phyloP scores from a whole-genome alignment of 306 rosid genomes.

The Canavalia gladiata region DNA sequence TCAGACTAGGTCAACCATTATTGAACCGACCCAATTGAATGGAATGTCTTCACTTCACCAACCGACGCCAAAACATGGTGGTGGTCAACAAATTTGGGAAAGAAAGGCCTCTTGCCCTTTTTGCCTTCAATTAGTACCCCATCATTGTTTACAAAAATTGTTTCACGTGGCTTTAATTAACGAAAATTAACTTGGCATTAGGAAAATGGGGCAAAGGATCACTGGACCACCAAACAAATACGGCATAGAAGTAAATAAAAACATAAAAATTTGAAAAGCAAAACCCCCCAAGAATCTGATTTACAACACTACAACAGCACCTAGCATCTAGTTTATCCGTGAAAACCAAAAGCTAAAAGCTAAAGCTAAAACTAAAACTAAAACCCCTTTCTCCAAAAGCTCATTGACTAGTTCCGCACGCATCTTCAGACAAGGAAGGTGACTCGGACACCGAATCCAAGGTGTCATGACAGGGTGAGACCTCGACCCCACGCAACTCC shows the following conservation, averaged over 20 bases:
- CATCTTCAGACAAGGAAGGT: constrained; percentile 84
- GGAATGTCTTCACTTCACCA: constrained; percentile 13
- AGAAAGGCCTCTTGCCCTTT: background rate
- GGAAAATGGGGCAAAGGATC: background rate
- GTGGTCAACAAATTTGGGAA: constrained; percentile 14
- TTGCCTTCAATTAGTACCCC: background rate
- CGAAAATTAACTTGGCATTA: constrained; percentile 6
- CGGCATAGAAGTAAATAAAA: background rate
- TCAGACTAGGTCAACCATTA: background rate
- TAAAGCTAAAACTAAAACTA: no score
- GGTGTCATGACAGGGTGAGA: constrained; percentile 75
- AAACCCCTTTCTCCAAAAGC: no score
- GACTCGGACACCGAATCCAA: constrained; percentile 81
- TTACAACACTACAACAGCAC: constrained; percentile 37
- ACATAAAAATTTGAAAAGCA: background rate
- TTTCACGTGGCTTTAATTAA: no score
- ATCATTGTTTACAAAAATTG: background rate
- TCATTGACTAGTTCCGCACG: constrained; percentile 63
- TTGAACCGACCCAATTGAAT: constrained; percentile 2
- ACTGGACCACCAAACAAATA: background rate
- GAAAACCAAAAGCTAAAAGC: background rate
- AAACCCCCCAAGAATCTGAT: constrained; percentile 44
- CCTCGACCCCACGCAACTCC: constrained; percentile 83
- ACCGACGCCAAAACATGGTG: constrained; percentile 6
- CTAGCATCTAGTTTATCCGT: background rate